Evolutionary conservation across 2,329 filamentous ascomycete species (phyloP).

Genomic region (Colletotrichum cuscutae): DNA sequence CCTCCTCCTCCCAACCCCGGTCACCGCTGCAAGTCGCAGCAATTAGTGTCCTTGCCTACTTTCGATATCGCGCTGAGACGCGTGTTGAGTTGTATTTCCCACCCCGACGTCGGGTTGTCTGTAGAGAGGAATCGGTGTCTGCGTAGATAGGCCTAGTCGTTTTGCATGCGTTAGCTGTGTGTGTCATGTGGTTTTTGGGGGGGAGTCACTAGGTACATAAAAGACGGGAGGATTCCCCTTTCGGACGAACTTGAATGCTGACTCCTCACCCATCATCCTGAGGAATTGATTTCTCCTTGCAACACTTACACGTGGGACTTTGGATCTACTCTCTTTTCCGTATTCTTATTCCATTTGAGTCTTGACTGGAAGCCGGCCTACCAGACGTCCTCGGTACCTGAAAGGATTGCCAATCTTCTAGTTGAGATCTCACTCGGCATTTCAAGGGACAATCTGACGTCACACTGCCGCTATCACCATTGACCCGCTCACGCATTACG

Average conservation of each 20-base stretch:
- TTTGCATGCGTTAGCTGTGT: background rate
- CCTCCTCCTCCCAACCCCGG: background rate
- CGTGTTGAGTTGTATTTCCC: background rate
- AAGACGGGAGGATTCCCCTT: constrained; percentile 23
- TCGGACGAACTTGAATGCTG: constrained; percentile 4
- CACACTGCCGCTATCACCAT: background rate
- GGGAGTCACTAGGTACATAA: constrained; percentile 21
- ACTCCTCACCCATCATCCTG: constrained; percentile 1
- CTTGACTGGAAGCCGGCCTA: background rate
- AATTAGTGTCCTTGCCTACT: background rate
- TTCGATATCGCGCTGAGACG: background rate
- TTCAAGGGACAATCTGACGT: background rate
- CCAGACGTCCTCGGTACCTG: background rate
- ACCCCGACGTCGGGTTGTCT: background rate
- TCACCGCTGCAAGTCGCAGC: background rate
- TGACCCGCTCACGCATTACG: background rate
- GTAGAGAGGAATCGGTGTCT: no score
- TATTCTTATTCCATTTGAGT: background rate
- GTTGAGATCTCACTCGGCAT: background rate
- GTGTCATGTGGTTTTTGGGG: background rate
- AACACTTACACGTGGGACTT: background rate
- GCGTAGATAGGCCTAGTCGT: background rate
- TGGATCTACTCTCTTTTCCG: background rate
- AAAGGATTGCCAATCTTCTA: background rate
- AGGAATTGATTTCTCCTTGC: background rate